Evolutionary conservation across 1,139 yeast genomes (phyloP).

Genomic region (Sugiyamaella novakii): DNA sequence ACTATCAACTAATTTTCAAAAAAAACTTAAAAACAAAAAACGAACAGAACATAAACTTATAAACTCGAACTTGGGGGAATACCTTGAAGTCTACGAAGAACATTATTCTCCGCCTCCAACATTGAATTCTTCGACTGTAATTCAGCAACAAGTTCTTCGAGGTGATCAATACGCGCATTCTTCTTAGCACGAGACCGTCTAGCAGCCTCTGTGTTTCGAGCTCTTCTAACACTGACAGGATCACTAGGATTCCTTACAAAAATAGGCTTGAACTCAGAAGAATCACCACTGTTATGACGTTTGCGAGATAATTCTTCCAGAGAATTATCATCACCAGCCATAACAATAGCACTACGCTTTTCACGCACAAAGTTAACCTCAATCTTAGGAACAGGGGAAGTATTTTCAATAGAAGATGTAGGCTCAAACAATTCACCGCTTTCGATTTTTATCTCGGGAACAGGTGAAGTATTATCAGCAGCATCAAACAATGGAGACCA

Average conservation of each 20-base stretch:
- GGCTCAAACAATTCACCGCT: constrained; percentile 24
- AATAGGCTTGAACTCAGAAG: constrained; percentile 60
- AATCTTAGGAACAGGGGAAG: constrained; percentile 17
- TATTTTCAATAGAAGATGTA: constrained; percentile 3
- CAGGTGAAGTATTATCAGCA: constrained; percentile 8
- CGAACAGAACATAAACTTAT: neutral
- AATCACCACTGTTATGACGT: constrained; percentile 10
- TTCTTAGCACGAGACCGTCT: constrained; percentile 93
- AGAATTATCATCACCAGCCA: constrained; percentile 19
- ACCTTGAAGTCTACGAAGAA: constrained; percentile 22
- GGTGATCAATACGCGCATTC: constrained; percentile 80
- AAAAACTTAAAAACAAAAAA: neutral
- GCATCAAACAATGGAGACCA: constrained; percentile 23
- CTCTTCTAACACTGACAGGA: constrained; percentile 76
- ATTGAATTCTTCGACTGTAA: constrained; percentile 57
- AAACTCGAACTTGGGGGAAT: constrained; percentile 8
- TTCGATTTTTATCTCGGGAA: constrained; percentile 17
- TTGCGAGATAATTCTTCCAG: constrained; percentile 5
- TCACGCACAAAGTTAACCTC: constrained; percentile 26
- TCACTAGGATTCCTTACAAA: constrained; percentile 57
- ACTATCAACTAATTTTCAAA: too few species aligned
- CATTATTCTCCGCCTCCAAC: constrained; percentile 54
- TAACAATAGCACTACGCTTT: constrained; percentile 28
- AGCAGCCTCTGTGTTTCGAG: constrained; percentile 96
- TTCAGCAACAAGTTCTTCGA: constrained; percentile 74